Evolutionary conservation across 2,329 filamentous ascomycete species (phyloP), one percentile per base, ranked within the genome.

Genomic region (Dactylellina drechsleri): DNA sequence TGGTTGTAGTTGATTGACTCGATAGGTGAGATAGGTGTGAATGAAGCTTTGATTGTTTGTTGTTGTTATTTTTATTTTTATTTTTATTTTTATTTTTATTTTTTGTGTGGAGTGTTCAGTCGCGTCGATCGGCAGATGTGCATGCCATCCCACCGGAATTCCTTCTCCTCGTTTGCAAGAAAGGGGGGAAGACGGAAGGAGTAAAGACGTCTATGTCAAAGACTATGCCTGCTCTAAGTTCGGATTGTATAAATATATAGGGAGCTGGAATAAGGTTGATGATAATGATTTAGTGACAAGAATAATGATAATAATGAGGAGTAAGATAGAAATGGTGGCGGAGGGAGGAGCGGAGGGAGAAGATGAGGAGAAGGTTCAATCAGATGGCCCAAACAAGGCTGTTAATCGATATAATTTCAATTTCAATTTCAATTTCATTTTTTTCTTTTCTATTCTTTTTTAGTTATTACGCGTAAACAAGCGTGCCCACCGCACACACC

Each of bases 351-450:
- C 7, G 31, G 40, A n/a, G 13, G 50, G 16, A 4, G 28, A 26
- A 40, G 41, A 28, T 26, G n/a, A 16, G 26, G 52, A 50, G 36
- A 53, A 36, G 53, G 16, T 6, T 61, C 54, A 73, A 73, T 73
- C 68, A 73, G 50, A 65, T 66, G 54, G 43, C 68, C 59, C 45
- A 60, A 66, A 66, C 40, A 56, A 73, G 68, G 43, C 53, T 56
- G 54, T 28, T 58, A 58, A 58, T 58, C 54, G 54, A 23, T 23
- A 23, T 23, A 23, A 4, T 23, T 23, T 23, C 23, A 23, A 23
- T 23, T 23, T 2, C 23, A 23, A 4, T 23, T 23, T 23, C 4
- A 58, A 28, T 28, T 28, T 28, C 7, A 4, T 28, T 28, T 28
- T 28, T 28, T 28, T 28, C 7, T 28, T 28, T 28, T 28, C 7